Percentiles rank a stretch among this genome's conserved stretches.
Conservation (phyloP, 2,329 filamentous ascomycete species). For the Allantophomopsis lycopodina region DNA sequence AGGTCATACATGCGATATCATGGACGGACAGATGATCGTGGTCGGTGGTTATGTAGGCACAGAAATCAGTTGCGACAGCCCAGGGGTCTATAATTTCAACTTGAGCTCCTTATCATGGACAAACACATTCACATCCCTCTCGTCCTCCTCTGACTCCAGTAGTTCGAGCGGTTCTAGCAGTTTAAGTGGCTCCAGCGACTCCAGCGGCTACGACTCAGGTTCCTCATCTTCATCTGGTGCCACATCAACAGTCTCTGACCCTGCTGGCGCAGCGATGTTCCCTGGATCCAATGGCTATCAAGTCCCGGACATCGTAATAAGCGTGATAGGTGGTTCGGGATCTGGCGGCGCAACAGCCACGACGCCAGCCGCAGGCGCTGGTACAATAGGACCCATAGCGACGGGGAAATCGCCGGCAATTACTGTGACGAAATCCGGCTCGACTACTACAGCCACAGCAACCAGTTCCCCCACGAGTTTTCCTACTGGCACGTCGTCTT, state of each 20-base stretch:
- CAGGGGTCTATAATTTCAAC: conserved; percentile 63
- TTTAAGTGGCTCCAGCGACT: conserved; percentile 25
- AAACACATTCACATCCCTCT: conserved; percentile 44
- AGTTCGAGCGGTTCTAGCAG: conserved; percentile 24
- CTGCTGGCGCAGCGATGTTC: conserved; percentile 23
- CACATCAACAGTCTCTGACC: conserved; percentile 23
- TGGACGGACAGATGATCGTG: conserved; percentile 58
- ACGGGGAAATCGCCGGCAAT: conserved; percentile 59
- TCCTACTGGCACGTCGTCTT: conserved; percentile 9
- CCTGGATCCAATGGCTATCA: conserved; percentile 49
- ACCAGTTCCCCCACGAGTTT: conserved; percentile 16
- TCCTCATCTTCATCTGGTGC: conserved; percentile 5
- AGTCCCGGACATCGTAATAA: conserved; percentile 49
- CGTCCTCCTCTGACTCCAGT: conserved; percentile 27
- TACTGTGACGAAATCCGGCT: conserved; percentile 40
- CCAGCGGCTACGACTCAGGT: conserved; percentile 1
- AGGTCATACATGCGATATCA: conserved; percentile 56
- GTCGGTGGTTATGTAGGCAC: conserved; percentile 55
- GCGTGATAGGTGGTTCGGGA: conserved; percentile 44
- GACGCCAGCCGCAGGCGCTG: conserved; percentile 42
- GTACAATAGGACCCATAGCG: conserved; percentile 55
- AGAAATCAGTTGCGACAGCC: conserved; percentile 47
- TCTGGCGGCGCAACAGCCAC: conserved; percentile 54
- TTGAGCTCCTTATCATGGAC: conserved; percentile 50
- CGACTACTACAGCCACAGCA: conserved; percentile 27